phyloP scores from a whole-genome alignment of 345 rosid species.

The Eucalyptus polyanthemos region DNA sequence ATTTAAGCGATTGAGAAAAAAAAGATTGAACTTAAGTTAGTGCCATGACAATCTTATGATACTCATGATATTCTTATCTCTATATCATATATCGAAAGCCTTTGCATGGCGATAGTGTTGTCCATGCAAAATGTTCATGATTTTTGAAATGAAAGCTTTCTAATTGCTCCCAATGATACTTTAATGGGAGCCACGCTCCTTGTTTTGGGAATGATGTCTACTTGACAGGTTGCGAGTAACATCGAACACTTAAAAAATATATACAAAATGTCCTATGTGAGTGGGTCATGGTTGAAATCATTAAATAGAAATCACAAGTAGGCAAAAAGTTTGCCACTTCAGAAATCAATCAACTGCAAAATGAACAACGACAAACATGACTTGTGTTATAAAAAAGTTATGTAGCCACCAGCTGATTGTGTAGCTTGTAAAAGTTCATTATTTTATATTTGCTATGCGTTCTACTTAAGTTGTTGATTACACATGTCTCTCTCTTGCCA shows the following conservation, averaged over 20 bases:
- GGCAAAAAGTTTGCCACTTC: neutral
- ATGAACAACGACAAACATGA: neutral
- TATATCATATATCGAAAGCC: neutral
- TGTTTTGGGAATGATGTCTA: neutral
- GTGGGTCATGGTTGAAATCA: neutral
- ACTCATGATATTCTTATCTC: accelerated
- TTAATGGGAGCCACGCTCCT: neutral
- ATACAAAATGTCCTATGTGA: neutral
- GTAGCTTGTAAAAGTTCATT: neutral
- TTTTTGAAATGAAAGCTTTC: neutral
- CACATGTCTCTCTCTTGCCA: neutral
- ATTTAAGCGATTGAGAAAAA: neutral
- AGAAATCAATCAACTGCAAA: neutral
- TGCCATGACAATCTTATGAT: accelerated
- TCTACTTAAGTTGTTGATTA: neutral
- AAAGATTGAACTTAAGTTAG: accelerated
- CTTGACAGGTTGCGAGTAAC: neutral
- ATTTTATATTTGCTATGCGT: neutral
- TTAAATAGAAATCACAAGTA: neutral
- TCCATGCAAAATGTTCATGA: neutral
- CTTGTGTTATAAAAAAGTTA: neutral
- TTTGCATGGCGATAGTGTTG: neutral
- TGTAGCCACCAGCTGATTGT: neutral
- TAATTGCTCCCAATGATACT: neutral
- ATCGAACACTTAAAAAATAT: neutral